Evolutionary conservation across 805 yeast species (phyloP), one percentile per base, ranked within the genome.

Genomic region (Priceomyces carsonii): DNA sequence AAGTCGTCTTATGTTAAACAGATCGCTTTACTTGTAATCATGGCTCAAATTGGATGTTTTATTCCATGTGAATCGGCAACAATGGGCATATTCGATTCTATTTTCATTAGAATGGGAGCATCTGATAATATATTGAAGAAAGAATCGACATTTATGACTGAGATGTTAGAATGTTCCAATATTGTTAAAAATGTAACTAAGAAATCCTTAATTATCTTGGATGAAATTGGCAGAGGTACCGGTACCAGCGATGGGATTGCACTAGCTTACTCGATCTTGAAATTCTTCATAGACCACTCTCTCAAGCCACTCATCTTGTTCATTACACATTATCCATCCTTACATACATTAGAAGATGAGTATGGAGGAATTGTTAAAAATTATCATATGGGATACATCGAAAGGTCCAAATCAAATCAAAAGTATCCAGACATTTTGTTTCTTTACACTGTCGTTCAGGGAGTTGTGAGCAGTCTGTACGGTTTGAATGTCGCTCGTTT

Each of bases 141-240:
- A 2, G 79, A 85, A 47, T 85, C 95, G 0, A 89, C 96, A 0
- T 89, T 90, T 53, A 81, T 81, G 80, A 80, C 81, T 10, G 95
- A 85, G 52, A 71, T 85, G 70, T 61, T 66, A 23, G 90, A 85
- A 47, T 80, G 88, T 47, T 65, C 74, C 23, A 65, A 71, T 19
- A 83, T 85, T 15, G 52, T 85, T 33, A 50, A 63, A 5, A 47
- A 60, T 3, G 75, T 84, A 30, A 71, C 93, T 0, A 49, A 63
- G 2, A 66, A 68, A 17, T 81, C 88, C 1, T 62, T 85, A 36
- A 77, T 85, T 2, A 59, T 85, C 2, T 59, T 85, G 29, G 95
- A 85, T 53, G 95, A 85, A 46, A 75, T 85, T 26, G 95, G 95
- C 1, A 68, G 96, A 36, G 96, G 96, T 0, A 89, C 96, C 1